Conservation (phyloP, 1,284 basidiomycete genomes). For the Malassezia obtusa region DNA sequence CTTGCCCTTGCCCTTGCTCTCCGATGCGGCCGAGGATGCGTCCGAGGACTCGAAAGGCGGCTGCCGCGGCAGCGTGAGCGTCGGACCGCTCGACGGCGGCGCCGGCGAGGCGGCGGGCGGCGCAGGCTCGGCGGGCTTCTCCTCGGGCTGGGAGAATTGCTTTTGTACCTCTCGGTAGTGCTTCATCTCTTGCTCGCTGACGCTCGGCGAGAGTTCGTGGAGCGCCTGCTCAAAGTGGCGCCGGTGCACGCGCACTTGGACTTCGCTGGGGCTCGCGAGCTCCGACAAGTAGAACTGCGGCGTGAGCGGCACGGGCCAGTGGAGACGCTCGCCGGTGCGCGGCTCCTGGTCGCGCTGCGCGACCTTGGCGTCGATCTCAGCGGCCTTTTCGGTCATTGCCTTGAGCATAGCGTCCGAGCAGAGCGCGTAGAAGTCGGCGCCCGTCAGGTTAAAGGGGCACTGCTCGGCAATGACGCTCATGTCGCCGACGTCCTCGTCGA, state of each 20-base stretch:
- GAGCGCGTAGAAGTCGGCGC: slow-evolving; percentile 94
- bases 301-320: slow-evolving; percentile 63
- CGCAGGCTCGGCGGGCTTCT: not conserved
- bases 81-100: too few species aligned
- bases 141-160: slow-evolving; percentile 53
- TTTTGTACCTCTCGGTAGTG: slow-evolving; percentile 70
- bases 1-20: not conserved
- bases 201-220: slow-evolving; percentile 68
- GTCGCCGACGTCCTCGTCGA: slow-evolving; percentile 60
- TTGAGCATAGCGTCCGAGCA: slow-evolving; percentile 93
- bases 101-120: not conserved
- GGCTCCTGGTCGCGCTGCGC: slow-evolving; percentile 49
- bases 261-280: slow-evolving; percentile 64
- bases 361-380: slow-evolving; percentile 55
- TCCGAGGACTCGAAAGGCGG: not conserved
- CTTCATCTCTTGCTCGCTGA: slow-evolving; percentile 76
- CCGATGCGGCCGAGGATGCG: not conserved
- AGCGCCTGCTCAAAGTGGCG: slow-evolving; percentile 71
- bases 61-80: too few species aligned
- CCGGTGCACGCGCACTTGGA: slow-evolving; percentile 63
- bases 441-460: slow-evolving; percentile 67
- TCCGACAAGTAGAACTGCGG: slow-evolving; percentile 87
- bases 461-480: slow-evolving; percentile 61
- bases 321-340: slow-evolving; percentile 42
- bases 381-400: slow-evolving; percentile 82